Percentiles rank a stretch among this genome's conserved stretches.
phyloP scores from a whole-genome alignment of 75 land plant genomes.

The Pinus albicaulis region DNA sequence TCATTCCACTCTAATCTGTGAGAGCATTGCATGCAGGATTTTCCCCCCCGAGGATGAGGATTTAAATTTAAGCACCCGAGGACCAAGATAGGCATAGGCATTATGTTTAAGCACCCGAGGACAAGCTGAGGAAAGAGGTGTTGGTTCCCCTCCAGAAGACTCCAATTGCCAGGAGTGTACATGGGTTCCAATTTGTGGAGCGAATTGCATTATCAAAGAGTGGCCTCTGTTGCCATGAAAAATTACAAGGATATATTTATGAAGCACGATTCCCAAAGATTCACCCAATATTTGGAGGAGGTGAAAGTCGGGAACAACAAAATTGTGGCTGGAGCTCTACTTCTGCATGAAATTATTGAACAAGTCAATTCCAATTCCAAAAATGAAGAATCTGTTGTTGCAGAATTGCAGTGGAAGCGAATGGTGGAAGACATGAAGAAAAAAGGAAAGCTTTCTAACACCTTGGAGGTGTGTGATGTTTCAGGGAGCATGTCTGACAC shows the following conservation, averaged over 20 bases:
- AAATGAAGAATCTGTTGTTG: constrained; percentile 5
- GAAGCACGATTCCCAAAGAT: constrained; percentile 57
- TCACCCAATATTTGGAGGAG: constrained; percentile 35
- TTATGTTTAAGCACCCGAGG: too few relatives aligned
- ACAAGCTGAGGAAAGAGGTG: too few relatives aligned
- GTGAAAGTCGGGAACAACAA: constrained; percentile 52
- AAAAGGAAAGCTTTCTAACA: constrained; percentile 41
- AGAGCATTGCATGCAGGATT: too few relatives aligned
- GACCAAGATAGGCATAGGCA: too few relatives aligned
- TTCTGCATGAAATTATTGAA: constrained; percentile 55
- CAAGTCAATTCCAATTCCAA: too few relatives aligned
- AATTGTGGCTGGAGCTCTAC: constrained; percentile 67
- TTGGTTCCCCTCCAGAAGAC: too few relatives aligned
- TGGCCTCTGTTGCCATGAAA: constrained; percentile 79
- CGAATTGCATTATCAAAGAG: constrained; percentile 54
- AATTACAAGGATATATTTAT: constrained; percentile 44
- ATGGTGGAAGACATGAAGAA: constrained; percentile 48
- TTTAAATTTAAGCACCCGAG: too few relatives aligned
- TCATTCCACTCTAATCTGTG: too few relatives aligned
- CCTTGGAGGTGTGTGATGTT: constrained; percentile 70
- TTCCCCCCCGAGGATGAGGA: too few relatives aligned
- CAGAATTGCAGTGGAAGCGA: constrained; percentile 73
- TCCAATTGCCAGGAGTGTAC: constrained; percentile 47
- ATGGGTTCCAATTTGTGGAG: constrained; percentile 57
- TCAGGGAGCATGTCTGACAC: constrained; percentile 67